These are phyloP conservation scores for Dillenia turbinata DNA, from an alignment of 164 flowering plant species.

Conservation along the genomic window DNA sequence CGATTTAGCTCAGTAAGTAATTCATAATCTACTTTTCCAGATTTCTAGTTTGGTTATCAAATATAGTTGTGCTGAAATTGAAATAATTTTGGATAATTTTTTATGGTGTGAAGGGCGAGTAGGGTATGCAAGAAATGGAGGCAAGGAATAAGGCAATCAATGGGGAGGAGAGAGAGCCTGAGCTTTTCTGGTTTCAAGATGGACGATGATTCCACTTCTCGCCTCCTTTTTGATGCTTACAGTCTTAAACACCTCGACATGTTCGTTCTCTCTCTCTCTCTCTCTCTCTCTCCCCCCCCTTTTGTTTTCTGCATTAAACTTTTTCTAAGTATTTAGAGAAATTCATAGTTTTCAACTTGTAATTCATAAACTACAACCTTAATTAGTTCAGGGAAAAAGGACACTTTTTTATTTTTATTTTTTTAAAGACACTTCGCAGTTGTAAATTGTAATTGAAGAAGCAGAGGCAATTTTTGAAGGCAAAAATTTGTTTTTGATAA, in stretches of 20 bases:
- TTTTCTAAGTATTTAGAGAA: background rate
- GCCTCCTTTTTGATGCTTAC: constrained; percentile 60
- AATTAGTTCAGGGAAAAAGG: no score
- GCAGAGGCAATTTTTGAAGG: no score
- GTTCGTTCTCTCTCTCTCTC: constrained; percentile 29
- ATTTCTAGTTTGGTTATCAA: background rate
- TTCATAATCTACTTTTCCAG: background rate
- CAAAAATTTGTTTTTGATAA: no score
- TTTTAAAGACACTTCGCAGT: no score
- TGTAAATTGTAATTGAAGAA: no score
- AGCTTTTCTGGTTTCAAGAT: constrained; percentile 87
- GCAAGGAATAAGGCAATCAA: constrained; percentile 66
- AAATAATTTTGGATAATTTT: background rate
- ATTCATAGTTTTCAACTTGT: no score
- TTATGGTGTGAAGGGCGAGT: constrained; percentile 34
- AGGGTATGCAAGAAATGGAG: constrained; percentile 89
- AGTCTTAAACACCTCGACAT: constrained; percentile 89
- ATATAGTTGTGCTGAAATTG: background rate
- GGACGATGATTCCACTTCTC: constrained; percentile 83
- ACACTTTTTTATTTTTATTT: no score
- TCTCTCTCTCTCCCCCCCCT: constrained; percentile 6
- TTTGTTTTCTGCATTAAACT: background rate
- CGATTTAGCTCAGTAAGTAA: constrained; percentile 66
- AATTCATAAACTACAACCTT: no score
- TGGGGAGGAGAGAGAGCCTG: constrained; percentile 57